Conservation (phyloP, 306 rosid genomes). For the Acmispon strigosus region DNA sequence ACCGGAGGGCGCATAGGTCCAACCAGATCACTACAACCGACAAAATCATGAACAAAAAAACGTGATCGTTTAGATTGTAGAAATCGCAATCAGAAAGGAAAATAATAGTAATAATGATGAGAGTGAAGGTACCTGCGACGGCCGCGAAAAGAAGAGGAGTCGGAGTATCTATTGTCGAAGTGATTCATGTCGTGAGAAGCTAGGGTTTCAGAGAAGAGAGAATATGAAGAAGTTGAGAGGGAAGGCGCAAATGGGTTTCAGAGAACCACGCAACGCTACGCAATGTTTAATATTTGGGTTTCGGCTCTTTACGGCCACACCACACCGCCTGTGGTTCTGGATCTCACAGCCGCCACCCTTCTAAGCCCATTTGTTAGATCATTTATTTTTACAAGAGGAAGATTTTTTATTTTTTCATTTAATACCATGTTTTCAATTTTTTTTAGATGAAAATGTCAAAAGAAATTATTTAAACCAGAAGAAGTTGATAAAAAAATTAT, state of each 20-base stretch:
- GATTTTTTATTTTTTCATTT: no score
- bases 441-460: no score
- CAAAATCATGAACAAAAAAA: not conserved
- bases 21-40: conserved; percentile 41
- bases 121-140: conserved; percentile 58
- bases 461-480: no score
- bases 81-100: not conserved
- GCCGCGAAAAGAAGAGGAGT: conserved; percentile 63
- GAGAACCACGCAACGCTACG: not conserved
- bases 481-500: no score
- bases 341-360: not conserved
- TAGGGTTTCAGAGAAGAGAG: conserved; percentile 23
- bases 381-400: no score
- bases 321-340: not conserved
- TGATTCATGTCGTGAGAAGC: conserved; percentile 40
- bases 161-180: conserved; percentile 56
- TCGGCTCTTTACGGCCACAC: not conserved
- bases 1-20: conserved; percentile 43
- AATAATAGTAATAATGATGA: not conserved
- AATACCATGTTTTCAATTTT: no score
- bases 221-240: not conserved
- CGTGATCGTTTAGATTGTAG: not conserved
- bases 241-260: not conserved
- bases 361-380: no score
- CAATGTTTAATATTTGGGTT: not conserved